Percentiles rank a stretch among this genome's conserved stretches.
These are phyloP conservation scores for Xylaria sp. DNA, from an alignment of 2,329 filamentous ascomycete species.

Conservation along the genomic window DNA sequence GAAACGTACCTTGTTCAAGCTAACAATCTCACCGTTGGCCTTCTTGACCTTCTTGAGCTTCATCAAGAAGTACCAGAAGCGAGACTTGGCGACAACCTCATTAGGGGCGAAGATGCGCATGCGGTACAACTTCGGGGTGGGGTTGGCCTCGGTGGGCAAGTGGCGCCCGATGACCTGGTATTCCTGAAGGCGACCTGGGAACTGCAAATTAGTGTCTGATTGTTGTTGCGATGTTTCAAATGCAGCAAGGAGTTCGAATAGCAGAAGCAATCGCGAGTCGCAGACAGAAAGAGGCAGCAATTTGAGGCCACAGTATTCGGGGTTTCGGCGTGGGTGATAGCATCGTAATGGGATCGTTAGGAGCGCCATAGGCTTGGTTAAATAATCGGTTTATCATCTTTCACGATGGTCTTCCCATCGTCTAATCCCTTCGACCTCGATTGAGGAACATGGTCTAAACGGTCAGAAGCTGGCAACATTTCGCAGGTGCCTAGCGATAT, in stretches of 20 bases:
- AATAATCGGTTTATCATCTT: neutral
- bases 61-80: slow-evolving; percentile 99
- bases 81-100: slow-evolving; percentile 97
- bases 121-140: slow-evolving; percentile 97
- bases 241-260: neutral
- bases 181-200: slow-evolving; percentile 96
- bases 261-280: neutral
- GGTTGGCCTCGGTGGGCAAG: slow-evolving; percentile 96
- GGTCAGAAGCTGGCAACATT: neutral
- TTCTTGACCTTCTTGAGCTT: slow-evolving; percentile 99
- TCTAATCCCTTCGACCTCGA: neutral
- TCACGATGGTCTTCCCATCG: neutral
- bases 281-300: neutral
- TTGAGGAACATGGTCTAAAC: neutral
- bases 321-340: neutral
- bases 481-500: neutral
- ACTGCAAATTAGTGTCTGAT: slow-evolving; percentile 43
- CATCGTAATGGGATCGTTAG: too few relatives aligned
- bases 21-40: slow-evolving; percentile 99
- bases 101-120: slow-evolving; percentile 99
- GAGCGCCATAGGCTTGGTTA: neutral
- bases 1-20: slow-evolving; percentile 87
- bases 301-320: neutral
- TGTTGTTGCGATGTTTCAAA: slow-evolving; percentile 23
- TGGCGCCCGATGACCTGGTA: slow-evolving; percentile 99